These are phyloP conservation scores for Adansonia grandidieri DNA, from an alignment of 441 rosid species.

Conservation along the genomic window DNA sequence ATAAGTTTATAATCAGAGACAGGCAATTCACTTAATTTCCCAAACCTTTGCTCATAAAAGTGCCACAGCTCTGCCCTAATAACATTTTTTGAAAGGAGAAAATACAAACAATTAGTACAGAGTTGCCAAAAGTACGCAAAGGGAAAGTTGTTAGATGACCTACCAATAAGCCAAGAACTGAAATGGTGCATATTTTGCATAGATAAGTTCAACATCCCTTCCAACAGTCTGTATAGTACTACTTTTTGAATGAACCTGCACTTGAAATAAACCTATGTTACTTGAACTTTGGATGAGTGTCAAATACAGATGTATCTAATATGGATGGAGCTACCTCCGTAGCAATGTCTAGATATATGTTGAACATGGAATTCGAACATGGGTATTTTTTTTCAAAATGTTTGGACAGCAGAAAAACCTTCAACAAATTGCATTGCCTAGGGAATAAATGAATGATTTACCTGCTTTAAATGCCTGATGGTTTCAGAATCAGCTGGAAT, in stretches of 20 bases:
- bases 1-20: conserved; percentile 42
- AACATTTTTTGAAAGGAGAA: conserved; percentile 10
- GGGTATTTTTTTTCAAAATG: neutral
- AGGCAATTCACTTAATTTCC: conserved; percentile 42
- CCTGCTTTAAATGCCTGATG: conserved; percentile 46
- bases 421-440: conserved; percentile 30
- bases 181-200: conserved; percentile 44
- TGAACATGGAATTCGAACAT: neutral
- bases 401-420: conserved; percentile 41
- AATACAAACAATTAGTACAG: neutral
- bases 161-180: conserved; percentile 55
- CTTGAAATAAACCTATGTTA: neutral
- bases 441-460: conserved; percentile 22
- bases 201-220: conserved; percentile 34
- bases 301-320: neutral
- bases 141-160: neutral
- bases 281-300: neutral
- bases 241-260: conserved; percentile 34
- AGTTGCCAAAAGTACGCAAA: neutral
- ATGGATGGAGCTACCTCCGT: neutral
- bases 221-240: conserved; percentile 10
- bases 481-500: conserved; percentile 60
- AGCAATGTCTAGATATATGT: neutral
- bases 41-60: conserved; percentile 47
- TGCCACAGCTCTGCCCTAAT: conserved; percentile 53